A percentile compares a stretch with the other conserved stretches of the same genome.
Conservation (phyloP, 257 asterid genomes). For the Nicotiana benthamiana region DNA sequence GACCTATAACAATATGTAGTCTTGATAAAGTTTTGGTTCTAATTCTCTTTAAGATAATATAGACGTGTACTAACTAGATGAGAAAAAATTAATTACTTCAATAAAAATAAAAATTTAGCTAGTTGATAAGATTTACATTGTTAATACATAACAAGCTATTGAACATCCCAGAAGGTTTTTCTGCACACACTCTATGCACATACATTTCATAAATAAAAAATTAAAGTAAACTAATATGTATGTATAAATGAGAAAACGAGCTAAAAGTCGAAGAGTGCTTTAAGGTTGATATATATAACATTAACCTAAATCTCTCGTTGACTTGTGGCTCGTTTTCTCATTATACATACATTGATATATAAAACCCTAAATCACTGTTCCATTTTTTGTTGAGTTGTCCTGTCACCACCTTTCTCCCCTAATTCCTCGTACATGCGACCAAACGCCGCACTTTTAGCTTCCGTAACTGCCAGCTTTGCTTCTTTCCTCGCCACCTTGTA, state of each 20-base stretch:
- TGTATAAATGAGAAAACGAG: not conserved
- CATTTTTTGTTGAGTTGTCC: too few relatives aligned
- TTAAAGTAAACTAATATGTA: not conserved
- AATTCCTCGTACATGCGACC: too few relatives aligned
- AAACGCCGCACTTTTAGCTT: too few relatives aligned
- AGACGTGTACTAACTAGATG: not conserved
- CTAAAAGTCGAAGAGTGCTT: too few relatives aligned
- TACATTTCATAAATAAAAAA: not conserved
- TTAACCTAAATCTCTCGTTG: too few relatives aligned
- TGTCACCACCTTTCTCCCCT: too few relatives aligned
- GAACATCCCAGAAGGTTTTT: not conserved
- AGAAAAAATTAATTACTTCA: not conserved
- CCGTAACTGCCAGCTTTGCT: too few relatives aligned
- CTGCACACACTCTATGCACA: not conserved
- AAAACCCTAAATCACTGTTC: too few relatives aligned
- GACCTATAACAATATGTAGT: not conserved
- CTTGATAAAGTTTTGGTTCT: not conserved
- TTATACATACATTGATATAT: not conserved
- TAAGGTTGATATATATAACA: not conserved
- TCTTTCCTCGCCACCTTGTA: too few relatives aligned
- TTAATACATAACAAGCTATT: not conserved
- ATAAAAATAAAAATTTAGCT: not conserved
- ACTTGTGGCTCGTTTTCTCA: too few relatives aligned
- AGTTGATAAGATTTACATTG: not conserved
- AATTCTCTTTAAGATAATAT: not conserved